Evolutionary conservation across 2,329 filamentous ascomycete genomes (phyloP), one percentile per base, ranked within the genome.

Genomic region (Neonectria coccinea): DNA sequence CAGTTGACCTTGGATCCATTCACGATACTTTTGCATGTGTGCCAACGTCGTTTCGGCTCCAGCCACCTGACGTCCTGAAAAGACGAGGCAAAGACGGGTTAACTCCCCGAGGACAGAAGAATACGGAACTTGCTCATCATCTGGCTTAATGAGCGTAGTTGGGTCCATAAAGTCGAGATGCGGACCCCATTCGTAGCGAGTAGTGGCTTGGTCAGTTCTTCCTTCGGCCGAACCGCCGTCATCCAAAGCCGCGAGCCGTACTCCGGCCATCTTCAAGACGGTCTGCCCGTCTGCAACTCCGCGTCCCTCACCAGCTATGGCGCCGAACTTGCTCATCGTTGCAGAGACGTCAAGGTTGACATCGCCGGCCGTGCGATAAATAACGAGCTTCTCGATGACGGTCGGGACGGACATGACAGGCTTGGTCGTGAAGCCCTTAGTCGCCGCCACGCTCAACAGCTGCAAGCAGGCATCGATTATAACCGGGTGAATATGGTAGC

Each of bases 401-500:
- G 75, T 75, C 10, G 76, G 75, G 1, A 76, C 69, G 2, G 62
- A 59, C 16, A 68, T 68, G 25, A 64, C 54, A 47, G 71, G 67
- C 29, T 70, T 70, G 27, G 69, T 65, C 2, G 62, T 67, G 7
- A 74, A 61, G 5, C 73, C 74, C 20, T 66, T 65, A 1, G 63
- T 61, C 11, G 65, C 73, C 14, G 20, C 66, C 63, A 29, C 39
- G 27, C 31, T 47, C 29, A 62, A 41, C 2, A 62, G 36, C 16
- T 62, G 59, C n/a, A 62, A 48, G 47, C 53, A 62, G 2, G 59
- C 59, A 22, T 62, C 59, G 14, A 62, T 52, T 39, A 51, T 42
- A 4, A 74, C 73, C 0, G 81, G 81, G 55, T 83, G 81, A 18
- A 82, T 67, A 16, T 75, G 68, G 50, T 81, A 77, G 2, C 72